These are phyloP conservation scores for Penicillium lividum DNA, from an alignment of 495 filamentous ascomycete species.

Conservation along the genomic window DNA sequence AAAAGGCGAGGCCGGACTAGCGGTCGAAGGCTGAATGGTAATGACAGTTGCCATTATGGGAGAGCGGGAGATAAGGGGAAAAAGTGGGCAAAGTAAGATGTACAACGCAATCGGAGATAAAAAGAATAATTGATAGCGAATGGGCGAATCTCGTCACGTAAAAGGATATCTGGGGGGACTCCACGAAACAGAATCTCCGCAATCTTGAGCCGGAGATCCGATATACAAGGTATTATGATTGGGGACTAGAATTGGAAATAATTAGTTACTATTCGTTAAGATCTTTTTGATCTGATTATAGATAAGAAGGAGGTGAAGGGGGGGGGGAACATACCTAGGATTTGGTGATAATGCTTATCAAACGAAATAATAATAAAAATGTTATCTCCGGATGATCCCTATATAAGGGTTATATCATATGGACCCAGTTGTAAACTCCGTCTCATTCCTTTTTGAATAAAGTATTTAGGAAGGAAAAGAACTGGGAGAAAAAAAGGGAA, in stretches of 20 bases:
- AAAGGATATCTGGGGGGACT: slow-evolving; percentile 12
- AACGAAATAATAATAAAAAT: slow-evolving; percentile 15
- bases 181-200: slow-evolving; percentile 4
- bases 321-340: slow-evolving; percentile 11
- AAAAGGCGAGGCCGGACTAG: slow-evolving; percentile 25
- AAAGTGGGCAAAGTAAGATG: neutral
- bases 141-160: slow-evolving; percentile 19
- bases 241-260: slow-evolving; percentile 1
- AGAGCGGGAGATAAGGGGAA: slow-evolving; percentile 4
- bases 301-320: neutral
- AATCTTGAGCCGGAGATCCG: neutral
- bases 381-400: neutral
- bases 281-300: neutral
- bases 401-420: slow-evolving; percentile 12
- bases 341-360: too few species aligned
- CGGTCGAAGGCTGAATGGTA: slow-evolving; percentile 46
- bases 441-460: slow-evolving; percentile 26
- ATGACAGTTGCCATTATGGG: slow-evolving; percentile 46
- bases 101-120: slow-evolving; percentile 7
- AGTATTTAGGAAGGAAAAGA: slow-evolving; percentile 2
- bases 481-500: neutral
- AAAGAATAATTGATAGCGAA: slow-evolving; percentile 9
- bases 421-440: slow-evolving; percentile 29
- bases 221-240: slow-evolving; percentile 4
- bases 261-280: slow-evolving; percentile 2